Evolutionary conservation across 129 eudicot species (phyloP), one percentile per base, ranked within the genome.

Genomic region (Saussurea involucrata): DNA sequence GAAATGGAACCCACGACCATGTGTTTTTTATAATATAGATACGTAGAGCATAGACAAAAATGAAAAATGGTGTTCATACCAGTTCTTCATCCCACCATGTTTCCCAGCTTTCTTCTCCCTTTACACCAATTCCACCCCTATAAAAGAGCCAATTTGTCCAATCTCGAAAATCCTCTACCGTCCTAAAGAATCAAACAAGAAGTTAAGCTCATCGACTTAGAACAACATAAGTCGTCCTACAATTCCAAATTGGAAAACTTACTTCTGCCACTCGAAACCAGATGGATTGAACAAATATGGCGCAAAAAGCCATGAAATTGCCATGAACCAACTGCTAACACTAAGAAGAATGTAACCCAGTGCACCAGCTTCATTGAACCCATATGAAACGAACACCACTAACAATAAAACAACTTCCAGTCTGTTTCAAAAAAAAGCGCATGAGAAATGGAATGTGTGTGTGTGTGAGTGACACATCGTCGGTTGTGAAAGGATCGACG

Each of bases 71-170:
- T 5, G 44, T 4, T 21, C 29, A 53, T 90, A 95, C 99, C 96
- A 92, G 73, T 85, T 95, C 99, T 85, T 88, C 99, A 58, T 92
- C 99, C 99, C 99, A 95, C 97, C 97, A 95, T 24, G 99, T 95
- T 85, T 95, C 96, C 96, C 96, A 90, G 77, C 96, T 90, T 83
- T 90, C 96, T 80, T 82, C 87, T 58, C 96, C 96, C 77, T 86
- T 88, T 6, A 90, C 96, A 71, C 96, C 93, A 55, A 90, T 90
- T 77, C 96, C 96, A 77, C 96, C 96, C 66, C 96, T 80, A 72
- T 90, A 90, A 24, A 90, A 83, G 83, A 90, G 96, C 96, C 93
- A 90, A 69, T 90, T 90, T 64, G 96, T 90, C 96, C 96, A 88
- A 78, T 90, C 96, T 60, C 96, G 90, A 63, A 95, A 95, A 84